Evolutionary conservation across 495 filamentous ascomycete genomes (phyloP), one percentile per base, ranked within the genome.

Genomic region (Xylaria sp.): DNA sequence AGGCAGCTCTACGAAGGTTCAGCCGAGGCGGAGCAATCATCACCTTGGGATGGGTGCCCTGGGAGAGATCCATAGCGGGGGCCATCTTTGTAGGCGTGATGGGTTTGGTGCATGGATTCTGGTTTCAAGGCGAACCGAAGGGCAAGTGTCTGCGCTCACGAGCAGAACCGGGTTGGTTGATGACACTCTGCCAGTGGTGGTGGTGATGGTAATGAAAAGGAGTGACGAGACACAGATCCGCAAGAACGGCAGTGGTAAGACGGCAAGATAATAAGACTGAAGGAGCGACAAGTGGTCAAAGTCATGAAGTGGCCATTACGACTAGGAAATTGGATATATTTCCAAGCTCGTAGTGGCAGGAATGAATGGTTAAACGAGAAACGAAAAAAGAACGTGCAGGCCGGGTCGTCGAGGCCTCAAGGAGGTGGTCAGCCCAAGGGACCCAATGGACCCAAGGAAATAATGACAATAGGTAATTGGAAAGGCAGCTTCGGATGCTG

Each of bases 11-110:
- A 31, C 84, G 83, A 59, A 86, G 83, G 77, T 86, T 86, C 67
- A 86, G 82, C 44, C 85, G 81, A 35, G 86, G 82, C 40, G 83
- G 80, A 35, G 83, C 80, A 68, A 88, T 78, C 58, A 86, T 82
- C 77, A 85, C 84, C 69, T 85, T 85, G 70, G 80, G 73, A 72
- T 86, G 84, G n/a, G 79, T 77, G 46, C 81, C 80, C 73, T 83
- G 81, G 63, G 80, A 79, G 63, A 85, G 75, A 73, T 86, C 85
- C 70, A 88, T 80, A 68, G 81, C 80, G 58, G 85, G 85, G 21
- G 81, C 76, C 85, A 88, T 88, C 26, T 48, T 43, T 71, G 29
- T 43, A 58, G 55, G 52, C 41, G 48, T 33, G 19, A 21, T 15
- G 7, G 3, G 48, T 24, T 59, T 29, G 61, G 50, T 14, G 19